These are phyloP conservation scores for Ceratobasidium sp. DNA, from an alignment of 1,284 basidiomycete genomes.

Conservation along the genomic window DNA sequence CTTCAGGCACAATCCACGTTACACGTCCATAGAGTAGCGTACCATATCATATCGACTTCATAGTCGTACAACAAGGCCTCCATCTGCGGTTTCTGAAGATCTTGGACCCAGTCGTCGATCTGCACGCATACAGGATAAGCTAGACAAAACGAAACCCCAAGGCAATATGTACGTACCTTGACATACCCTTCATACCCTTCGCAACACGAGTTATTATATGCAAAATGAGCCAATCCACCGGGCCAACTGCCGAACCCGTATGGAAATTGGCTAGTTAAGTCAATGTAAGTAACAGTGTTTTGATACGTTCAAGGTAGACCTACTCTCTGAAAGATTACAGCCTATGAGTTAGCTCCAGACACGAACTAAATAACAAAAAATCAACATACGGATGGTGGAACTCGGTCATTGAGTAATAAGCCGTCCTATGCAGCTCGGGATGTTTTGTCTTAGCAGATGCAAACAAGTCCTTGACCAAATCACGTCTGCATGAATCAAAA, in stretches of 20 bases:
- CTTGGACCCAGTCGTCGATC: constrained; percentile 67
- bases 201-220: constrained; percentile 62
- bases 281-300: background rate
- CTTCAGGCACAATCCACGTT: constrained; percentile 21
- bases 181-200: constrained; percentile 69
- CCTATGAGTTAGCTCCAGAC: constrained; percentile 7
- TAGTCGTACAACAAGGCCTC: constrained; percentile 65
- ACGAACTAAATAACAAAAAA: background rate
- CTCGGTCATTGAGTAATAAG: constrained; percentile 63
- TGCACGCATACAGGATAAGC: constrained; percentile 46
- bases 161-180: no score
- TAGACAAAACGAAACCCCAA: no score
- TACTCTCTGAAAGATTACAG: constrained; percentile 63
- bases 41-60: constrained; percentile 66
- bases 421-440: constrained; percentile 65
- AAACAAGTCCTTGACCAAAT: constrained; percentile 67
- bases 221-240: constrained; percentile 67
- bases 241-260: constrained; percentile 68
- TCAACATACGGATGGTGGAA: constrained; percentile 32
- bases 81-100: constrained; percentile 70
- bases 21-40: constrained; percentile 52
- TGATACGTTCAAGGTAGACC: constrained; percentile 45
- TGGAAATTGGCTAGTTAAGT: constrained; percentile 20
- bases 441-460: constrained; percentile 64
- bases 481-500: constrained; percentile 54